Percentiles rank a stretch among this genome's conserved stretches.
phyloP scores from a whole-genome alignment of 192 early-diverging fungal genomes.

The Mortierella claussenii region DNA sequence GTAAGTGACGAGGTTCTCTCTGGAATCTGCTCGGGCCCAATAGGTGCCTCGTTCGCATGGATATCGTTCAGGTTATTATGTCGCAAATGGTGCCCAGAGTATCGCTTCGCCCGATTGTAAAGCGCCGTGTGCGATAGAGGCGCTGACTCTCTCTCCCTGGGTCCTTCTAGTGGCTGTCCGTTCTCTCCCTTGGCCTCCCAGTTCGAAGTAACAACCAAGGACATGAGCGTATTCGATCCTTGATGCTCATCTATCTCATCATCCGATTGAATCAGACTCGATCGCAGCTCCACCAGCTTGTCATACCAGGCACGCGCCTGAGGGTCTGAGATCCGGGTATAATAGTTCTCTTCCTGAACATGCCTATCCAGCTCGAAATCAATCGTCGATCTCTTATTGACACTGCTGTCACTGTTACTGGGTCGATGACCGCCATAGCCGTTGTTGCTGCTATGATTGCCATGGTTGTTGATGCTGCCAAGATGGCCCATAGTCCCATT shows the following conservation, averaged over 20 bases:
- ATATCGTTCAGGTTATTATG: conserved; percentile 15
- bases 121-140: background rate
- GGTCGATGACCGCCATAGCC: background rate
- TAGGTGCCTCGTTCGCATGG: background rate
- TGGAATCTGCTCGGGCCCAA: background rate
- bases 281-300: conserved; percentile 47
- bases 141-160: background rate
- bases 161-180: background rate
- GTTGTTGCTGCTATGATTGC: conserved; percentile 1
- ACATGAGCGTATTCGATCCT: conserved; percentile 49
- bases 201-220: conserved; percentile 37
- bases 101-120: conserved; percentile 16
- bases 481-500: background rate
- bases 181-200: background rate
- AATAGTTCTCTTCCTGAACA: conserved; percentile 57
- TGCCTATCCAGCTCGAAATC: conserved; percentile 60
- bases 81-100: conserved; percentile 4
- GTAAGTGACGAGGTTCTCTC: background rate
- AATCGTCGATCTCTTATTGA: conserved; percentile 27
- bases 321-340: conserved; percentile 51
- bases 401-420: background rate
- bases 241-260: conserved; percentile 35
- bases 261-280: conserved; percentile 42
- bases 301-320: conserved; percentile 59
- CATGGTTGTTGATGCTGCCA: background rate